Evolutionary conservation across 139 green algal genomes (phyloP).

Genomic region (Picochlorum costavermella): DNA sequence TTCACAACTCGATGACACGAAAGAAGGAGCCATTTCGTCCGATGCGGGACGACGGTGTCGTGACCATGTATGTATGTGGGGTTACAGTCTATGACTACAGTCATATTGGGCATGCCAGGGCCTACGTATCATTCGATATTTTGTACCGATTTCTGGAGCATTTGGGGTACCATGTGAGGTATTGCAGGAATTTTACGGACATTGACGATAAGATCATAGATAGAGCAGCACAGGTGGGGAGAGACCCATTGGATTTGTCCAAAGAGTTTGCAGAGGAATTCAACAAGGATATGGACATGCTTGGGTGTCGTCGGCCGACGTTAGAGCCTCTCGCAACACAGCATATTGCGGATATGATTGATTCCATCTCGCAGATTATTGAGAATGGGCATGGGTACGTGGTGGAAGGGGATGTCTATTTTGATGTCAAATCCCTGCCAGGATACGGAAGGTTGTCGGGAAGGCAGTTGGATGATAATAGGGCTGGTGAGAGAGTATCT

Average conservation of each 20-base stretch:
- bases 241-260: constrained; percentile 60
- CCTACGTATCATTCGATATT: constrained; percentile 92
- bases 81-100: constrained; percentile 90
- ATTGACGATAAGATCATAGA: constrained; percentile 99
- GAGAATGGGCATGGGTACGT: constrained; percentile 85
- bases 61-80: constrained; percentile 97
- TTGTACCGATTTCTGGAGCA: constrained; percentile 68
- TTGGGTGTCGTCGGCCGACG: constrained; percentile 76
- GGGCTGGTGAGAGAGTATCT: constrained; percentile 78
- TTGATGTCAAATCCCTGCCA: constrained; percentile 72
- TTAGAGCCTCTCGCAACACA: constrained; percentile 85
- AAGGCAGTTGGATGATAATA: constrained; percentile 65
- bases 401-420: constrained; percentile 82
- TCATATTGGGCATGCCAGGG: constrained; percentile 94
- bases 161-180: constrained; percentile 62
- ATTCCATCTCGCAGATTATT: constrained; percentile 79
- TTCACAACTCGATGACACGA: constrained; percentile 84
- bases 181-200: constrained; percentile 69
- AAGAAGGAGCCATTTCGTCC: constrained; percentile 76
- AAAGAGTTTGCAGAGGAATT: constrained; percentile 89
- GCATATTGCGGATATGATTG: constrained; percentile 80
- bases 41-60: constrained; percentile 29
- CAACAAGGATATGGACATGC: constrained; percentile 72
- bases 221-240: constrained; percentile 53
- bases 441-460: constrained; percentile 87